Base-by-base conservation (phyloP, 2,329 filamentous ascomycete genomes). In the Venturia carpophila region DNA sequence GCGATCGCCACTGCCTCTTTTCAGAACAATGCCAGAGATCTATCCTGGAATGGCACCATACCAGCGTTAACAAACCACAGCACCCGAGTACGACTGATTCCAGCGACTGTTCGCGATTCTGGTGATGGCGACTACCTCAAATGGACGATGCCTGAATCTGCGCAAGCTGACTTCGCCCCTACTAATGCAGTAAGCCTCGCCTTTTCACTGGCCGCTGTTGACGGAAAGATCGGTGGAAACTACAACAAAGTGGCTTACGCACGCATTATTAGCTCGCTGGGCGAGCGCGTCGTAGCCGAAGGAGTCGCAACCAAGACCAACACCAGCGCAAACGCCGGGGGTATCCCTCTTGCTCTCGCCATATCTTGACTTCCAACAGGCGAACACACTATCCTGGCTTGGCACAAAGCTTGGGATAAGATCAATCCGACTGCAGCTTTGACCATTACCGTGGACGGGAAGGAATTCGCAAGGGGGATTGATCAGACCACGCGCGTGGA, bases 401-500 rank as follows among this genome's bases (percentile, higher is more conserved):
- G 69, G 68, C 72, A 74, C 64, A 74, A 74, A 55, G 70, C 69
- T 1, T 74, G 72, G 73, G 72, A 74, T 49, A 66, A 66, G 5
- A 56, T 73, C 30, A 62, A 66, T 10, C 37, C 62, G n/a, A 66
- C 68, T 1, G 70, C 72, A 9, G 67, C 66, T 6, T 62, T 74
- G 1, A 67, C 68, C 7, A 66, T 74, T n/a, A 67, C 69, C 3
- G 71, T 70, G 1, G 68, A 72, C 63, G 72, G 72, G 3, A 65
- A 69, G 19, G n/a, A n/a, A 24, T 21, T 27, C 13, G 21, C n/a
- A 21, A 9, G 5, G 21, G 45, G n/a, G 21, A 2, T 15, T 52
- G 24, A 15, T 47, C 69, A 75, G 62, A 67, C 69, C n/a, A 63
- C 71, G 21, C 72, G 72, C 2, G 66, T 69, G 2, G 71, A 73